Evolutionary conservation across 148 eudicot species (phyloP), one percentile per base, ranked within the genome.

Genomic region (Fagopyrum esculentum): DNA sequence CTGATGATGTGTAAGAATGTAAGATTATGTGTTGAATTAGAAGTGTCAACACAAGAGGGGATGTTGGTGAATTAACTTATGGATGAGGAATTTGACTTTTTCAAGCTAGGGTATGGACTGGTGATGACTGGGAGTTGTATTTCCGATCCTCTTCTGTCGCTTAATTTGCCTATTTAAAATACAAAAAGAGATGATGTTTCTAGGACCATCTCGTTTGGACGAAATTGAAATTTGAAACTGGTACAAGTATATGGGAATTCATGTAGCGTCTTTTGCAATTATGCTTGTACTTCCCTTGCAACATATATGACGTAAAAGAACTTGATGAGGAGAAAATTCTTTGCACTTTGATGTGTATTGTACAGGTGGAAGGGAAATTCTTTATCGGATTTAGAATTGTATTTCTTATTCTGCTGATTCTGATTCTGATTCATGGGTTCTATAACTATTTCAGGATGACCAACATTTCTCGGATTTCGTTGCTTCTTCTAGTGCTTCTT

Each of bases 401-500:
- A 30, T 45, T 64, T 13, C n/a, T 64, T 30, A 40, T 0, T 2
- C 45, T 61, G 35, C 22, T 26, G 16, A 17, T 11, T 74, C 54
- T 26, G 16, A 17, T 11, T 74, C 54, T 57, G 51, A 48, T 45
- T 60, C 30, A 46, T 29, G 73, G 48, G 5, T 64, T 61, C 52
- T 13, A 7, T 29, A 45, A 47, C 71, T 49, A 69, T 76, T 61
- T 60, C 83, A 75, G 80, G 70, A 92, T 92, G 95, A 88, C 80
- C 30, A 82, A 73, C 16, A 47, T 73, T 47, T 69, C 61, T 48
- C 70, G 83, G 78, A 74, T 83, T 68, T 63, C 78, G 29, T 64
- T 82, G 4, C 46, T 88, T 79, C 71, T 88, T 47, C 77, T 88
- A 17, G 70, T 85, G 72, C 82, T 85, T 49, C 82, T 84, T 76